Conservation (phyloP, 768 basidiomycete species). For the Daedaleopsis sinensis region DNA sequence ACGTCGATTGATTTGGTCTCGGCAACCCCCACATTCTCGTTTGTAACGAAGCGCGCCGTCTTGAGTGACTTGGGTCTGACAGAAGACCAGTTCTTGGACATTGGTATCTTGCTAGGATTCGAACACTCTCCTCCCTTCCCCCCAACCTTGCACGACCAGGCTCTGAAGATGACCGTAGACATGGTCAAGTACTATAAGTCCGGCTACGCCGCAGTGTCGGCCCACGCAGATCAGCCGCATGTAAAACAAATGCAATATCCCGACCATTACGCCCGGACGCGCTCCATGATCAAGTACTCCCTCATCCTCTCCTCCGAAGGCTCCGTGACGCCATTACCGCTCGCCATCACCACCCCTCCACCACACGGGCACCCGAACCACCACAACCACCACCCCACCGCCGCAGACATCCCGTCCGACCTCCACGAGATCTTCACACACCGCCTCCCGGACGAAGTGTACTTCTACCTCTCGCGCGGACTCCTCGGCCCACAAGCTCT, state of each 20-base stretch:
- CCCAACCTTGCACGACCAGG: constrained; percentile 78
- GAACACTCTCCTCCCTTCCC: constrained; percentile 82
- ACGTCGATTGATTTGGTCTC: constrained; percentile 80
- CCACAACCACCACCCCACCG: constrained; percentile 70
- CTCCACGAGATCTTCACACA: constrained; percentile 94
- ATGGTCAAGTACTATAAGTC: constrained; percentile 94
- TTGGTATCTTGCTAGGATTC: constrained; percentile 89
- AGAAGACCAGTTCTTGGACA: constrained; percentile 94
- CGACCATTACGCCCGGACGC: constrained; percentile 87
- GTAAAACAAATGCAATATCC: constrained; percentile 79
- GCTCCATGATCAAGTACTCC: constrained; percentile 90
- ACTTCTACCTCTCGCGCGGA: constrained; percentile 94
- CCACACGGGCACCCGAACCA: constrained; percentile 50
- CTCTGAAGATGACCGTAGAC: constrained; percentile 83
- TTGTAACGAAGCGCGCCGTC: constrained; percentile 77
- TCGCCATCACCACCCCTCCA: constrained; percentile 59
- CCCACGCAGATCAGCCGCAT: constrained; percentile 79
- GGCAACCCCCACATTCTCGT: constrained; percentile 74
- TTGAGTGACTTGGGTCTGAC: constrained; percentile 65
- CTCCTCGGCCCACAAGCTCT: constrained; percentile 87
- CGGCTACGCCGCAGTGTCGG: constrained; percentile 77
- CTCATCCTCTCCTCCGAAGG: constrained; percentile 90
- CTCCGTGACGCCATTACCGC: constrained; percentile 74
- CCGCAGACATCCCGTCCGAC: constrained; percentile 87
- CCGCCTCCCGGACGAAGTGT: constrained; percentile 94